Percentiles rank a stretch among this genome's conserved stretches.
Conservation (phyloP, 306 rosid species). For the Citrullus mucosospermus region DNA sequence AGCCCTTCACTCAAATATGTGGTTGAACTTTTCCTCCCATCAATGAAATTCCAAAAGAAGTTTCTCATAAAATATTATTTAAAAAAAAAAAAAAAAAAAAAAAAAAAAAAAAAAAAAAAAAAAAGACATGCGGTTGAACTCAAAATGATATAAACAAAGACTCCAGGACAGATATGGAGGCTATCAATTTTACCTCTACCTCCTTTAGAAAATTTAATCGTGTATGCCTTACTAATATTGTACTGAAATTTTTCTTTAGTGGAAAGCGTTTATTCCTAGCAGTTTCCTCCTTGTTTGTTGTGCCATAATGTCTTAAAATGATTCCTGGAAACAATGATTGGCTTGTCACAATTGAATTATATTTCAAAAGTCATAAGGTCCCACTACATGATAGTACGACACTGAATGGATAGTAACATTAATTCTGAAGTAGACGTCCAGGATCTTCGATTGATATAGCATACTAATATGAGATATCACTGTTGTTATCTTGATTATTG, state of each 20-base stretch:
- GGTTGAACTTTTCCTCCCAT: not conserved
- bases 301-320: not conserved
- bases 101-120: too few relatives aligned
- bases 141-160: not conserved
- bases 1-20: not conserved
- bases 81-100: too few relatives aligned
- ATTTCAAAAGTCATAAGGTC: not conserved
- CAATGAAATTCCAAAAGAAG: too few relatives aligned
- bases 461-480: not conserved
- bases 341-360: not conserved
- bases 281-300: not conserved
- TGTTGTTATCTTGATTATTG: constrained; percentile 13
- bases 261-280: not conserved
- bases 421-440: not conserved
- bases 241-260: not conserved
- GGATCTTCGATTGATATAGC: not conserved
- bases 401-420: not conserved
- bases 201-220: not conserved
- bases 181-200: not conserved
- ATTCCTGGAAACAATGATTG: not conserved
- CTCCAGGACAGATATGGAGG: not conserved
- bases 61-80: too few relatives aligned
- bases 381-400: not conserved
- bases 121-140: not conserved
- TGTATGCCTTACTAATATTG: not conserved